A percentile compares a stretch with the other conserved stretches of the same genome.
These are phyloP conservation scores for Gossypium mustelinum DNA, from an alignment of 345 rosid species.

Conservation along the genomic window DNA sequence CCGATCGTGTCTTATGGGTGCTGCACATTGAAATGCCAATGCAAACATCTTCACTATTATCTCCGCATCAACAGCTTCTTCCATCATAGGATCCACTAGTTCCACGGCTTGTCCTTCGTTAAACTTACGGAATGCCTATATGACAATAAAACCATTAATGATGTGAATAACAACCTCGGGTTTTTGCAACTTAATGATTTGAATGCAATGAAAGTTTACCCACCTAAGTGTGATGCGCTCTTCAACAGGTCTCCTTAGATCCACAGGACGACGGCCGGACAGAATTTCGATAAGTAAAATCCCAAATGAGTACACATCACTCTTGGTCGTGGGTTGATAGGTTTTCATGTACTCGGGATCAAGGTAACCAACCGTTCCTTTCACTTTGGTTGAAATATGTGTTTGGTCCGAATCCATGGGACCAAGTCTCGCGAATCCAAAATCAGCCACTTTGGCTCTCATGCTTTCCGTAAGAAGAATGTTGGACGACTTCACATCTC, in stretches of 20 bases:
- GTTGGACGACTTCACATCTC: slow-evolving; percentile 94
- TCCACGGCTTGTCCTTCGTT: slow-evolving; percentile 50
- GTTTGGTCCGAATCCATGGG: slow-evolving; percentile 58
- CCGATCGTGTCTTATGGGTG: slow-evolving; percentile 62
- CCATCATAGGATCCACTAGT: slow-evolving; percentile 60
- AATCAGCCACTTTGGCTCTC: slow-evolving; percentile 98
- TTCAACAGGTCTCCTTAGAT: slow-evolving; percentile 45
- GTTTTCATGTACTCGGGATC: slow-evolving; percentile 99
- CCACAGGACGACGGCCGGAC: slow-evolving; percentile 91
- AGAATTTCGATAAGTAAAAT: slow-evolving; percentile 85
- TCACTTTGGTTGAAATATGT: slow-evolving; percentile 84
- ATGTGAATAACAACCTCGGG: neutral
- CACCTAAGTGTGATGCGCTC: slow-evolving; percentile 87
- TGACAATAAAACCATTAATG: slow-evolving; percentile 8
- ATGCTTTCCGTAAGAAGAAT: slow-evolving; percentile 83
- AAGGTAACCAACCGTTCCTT: slow-evolving; percentile 95
- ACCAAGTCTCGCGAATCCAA: slow-evolving; percentile 89
- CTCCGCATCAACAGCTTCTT: slow-evolving; percentile 44
- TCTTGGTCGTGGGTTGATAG: slow-evolving; percentile 79
- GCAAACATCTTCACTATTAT: slow-evolving; percentile 55
- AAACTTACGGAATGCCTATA: slow-evolving; percentile 73
- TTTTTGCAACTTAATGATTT: neutral
- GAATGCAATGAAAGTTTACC: slow-evolving; percentile 47
- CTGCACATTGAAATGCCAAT: slow-evolving; percentile 87
- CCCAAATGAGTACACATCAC: slow-evolving; percentile 94